A percentile compares a stretch with the other conserved stretches of the same genome.
Conservation (phyloP, 495 filamentous ascomycete species). For the Tuber borchii region DNA sequence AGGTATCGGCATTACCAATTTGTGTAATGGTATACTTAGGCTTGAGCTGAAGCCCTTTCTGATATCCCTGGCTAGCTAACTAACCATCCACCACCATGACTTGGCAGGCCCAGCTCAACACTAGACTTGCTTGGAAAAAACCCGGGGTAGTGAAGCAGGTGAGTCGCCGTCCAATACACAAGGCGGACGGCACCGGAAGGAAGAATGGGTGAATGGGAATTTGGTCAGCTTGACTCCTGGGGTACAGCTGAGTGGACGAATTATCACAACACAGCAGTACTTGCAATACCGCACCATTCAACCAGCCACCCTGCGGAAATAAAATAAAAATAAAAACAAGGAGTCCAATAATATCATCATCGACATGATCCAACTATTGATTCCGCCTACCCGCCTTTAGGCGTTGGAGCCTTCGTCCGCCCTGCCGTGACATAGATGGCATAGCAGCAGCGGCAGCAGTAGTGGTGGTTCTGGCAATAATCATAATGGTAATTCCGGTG, state of each 20-base stretch:
- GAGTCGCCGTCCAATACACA: background rate
- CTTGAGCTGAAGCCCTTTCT: background rate
- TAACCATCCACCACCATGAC: background rate
- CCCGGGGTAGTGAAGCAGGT: background rate
- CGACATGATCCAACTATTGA: background rate
- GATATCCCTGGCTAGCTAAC: background rate
- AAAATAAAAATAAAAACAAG: background rate
- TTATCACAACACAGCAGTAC: background rate
- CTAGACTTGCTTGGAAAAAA: background rate
- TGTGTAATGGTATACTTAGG: background rate
- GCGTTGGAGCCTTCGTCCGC: background rate
- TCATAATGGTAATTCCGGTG: background rate
- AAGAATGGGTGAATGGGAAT: background rate
- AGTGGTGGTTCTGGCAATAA: background rate
- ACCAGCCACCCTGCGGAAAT: background rate
- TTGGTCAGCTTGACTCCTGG: background rate
- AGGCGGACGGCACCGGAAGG: conserved; percentile 1
- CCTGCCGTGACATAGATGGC: background rate
- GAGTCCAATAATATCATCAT: background rate
- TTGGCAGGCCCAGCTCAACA: background rate
- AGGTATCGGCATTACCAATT: background rate
- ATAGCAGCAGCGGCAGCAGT: background rate
- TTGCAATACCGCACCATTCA: background rate
- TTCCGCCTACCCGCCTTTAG: background rate
- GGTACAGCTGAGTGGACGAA: background rate